Percentiles rank a stretch among this genome's conserved stretches.
These are phyloP conservation scores for Talaromyces nanjingensis DNA, from an alignment of 495 filamentous ascomycete genomes.

Conservation along the genomic window DNA sequence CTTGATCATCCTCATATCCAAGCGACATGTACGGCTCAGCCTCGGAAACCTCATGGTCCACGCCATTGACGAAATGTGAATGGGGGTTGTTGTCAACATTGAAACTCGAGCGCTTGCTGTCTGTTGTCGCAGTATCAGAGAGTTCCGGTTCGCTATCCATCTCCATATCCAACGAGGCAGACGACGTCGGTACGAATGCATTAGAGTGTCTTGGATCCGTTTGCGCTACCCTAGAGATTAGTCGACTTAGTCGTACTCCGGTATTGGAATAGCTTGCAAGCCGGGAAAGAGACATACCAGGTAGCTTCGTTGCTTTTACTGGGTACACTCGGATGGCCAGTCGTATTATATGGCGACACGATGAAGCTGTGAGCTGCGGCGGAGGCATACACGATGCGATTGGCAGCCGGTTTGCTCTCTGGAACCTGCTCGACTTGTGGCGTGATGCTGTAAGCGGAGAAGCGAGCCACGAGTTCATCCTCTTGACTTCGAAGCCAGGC, in stretches of 20 bases:
- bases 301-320: not conserved
- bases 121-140: not conserved
- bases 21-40: slow-evolving; percentile 65
- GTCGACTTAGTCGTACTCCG: not conserved
- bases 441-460: slow-evolving; percentile 36
- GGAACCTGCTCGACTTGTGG: not conserved
- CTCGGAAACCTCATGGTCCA: slow-evolving; percentile 39
- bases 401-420: not conserved
- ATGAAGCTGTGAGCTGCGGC: slow-evolving; percentile 7
- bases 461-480: slow-evolving; percentile 57
- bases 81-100: not conserved
- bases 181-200: not conserved
- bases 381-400: slow-evolving; percentile 5
- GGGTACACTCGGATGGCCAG: not conserved
- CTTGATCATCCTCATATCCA: slow-evolving; percentile 52
- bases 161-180: not conserved
- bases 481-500: slow-evolving; percentile 30
- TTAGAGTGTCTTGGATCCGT: not conserved
- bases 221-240: not conserved
- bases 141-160: not conserved
- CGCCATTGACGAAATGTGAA: not conserved
- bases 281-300: slow-evolving; percentile 5
- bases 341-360: not conserved
- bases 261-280: not conserved
- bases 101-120: slow-evolving; percentile 2